Percentiles rank a stretch among this genome's conserved stretches.
Evolutionary conservation across 768 basidiomycete genomes (phyloP).

Genomic region (Xanthoconium stramineum): DNA sequence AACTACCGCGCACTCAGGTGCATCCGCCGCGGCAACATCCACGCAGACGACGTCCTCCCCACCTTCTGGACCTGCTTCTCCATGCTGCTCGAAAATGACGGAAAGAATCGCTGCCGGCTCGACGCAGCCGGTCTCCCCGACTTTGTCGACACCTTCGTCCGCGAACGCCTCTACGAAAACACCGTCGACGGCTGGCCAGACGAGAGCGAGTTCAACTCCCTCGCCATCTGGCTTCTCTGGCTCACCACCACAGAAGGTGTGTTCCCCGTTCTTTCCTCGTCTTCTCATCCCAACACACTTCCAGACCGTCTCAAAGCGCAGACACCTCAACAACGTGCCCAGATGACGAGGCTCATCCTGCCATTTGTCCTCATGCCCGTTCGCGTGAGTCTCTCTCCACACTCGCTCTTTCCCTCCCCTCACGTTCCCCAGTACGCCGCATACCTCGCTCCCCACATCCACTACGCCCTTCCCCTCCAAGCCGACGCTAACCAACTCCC

Average conservation of each 20-base stretch:
- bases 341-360: slow-evolving; percentile 34
- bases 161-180: slow-evolving; percentile 44
- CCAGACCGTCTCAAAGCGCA: slow-evolving; percentile 30
- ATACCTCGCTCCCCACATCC: slow-evolving; percentile 58
- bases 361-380: slow-evolving; percentile 50
- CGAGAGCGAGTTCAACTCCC: slow-evolving; percentile 46
- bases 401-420: not conserved
- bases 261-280: slow-evolving; percentile 14
- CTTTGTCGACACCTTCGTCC: slow-evolving; percentile 46
- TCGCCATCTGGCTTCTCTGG: slow-evolving; percentile 66
- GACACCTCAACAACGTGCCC: slow-evolving; percentile 25
- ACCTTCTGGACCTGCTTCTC: slow-evolving; percentile 48
- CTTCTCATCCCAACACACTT: slow-evolving; percentile 17
- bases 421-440: slow-evolving; percentile 45
- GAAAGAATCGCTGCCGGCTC: slow-evolving; percentile 58
- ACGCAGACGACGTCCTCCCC: slow-evolving; percentile 29
- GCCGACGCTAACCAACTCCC: slow-evolving; percentile 15
- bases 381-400: slow-evolving; percentile 33
- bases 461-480: slow-evolving; percentile 52
- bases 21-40: slow-evolving; percentile 33
- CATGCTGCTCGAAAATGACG: slow-evolving; percentile 67
- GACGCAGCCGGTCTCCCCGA: slow-evolving; percentile 46
- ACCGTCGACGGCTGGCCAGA: slow-evolving; percentile 52
- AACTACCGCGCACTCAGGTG: slow-evolving; percentile 36
- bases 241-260: slow-evolving; percentile 50